Conservation (phyloP, 108 stramenopile species). For the Nitzschia sp. region DNA sequence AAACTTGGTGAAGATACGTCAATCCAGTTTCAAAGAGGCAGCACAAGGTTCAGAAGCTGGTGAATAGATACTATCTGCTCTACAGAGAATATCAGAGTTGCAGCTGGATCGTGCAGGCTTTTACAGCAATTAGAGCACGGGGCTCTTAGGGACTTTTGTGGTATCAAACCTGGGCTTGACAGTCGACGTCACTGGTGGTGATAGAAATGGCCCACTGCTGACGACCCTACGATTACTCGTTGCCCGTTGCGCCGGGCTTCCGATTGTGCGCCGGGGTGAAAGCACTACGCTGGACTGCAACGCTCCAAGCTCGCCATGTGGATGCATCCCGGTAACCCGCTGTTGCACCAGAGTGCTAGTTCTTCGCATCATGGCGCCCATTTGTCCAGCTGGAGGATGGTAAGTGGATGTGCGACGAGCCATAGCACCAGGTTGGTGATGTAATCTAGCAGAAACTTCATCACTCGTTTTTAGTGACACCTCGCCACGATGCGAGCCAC, state of each 20-base stretch:
- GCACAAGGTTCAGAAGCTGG: conserved; percentile 39
- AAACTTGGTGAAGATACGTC: conserved; percentile 76
- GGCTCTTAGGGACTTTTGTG: not conserved
- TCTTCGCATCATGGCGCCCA: conserved; percentile 18
- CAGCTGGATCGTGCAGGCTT: not conserved
- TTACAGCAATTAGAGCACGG: conserved; percentile 11
- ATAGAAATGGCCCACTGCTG: not conserved
- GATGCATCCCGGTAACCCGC: too few relatives aligned
- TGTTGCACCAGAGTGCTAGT: not conserved
- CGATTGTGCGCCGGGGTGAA: too few relatives aligned
- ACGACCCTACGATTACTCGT: too few relatives aligned
- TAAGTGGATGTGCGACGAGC: conserved; percentile 24
- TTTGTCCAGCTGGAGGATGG: not conserved
- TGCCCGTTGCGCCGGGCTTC: too few relatives aligned
- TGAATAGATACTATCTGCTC: too few relatives aligned
- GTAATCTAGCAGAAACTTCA: conserved; percentile 12
- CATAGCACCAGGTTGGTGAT: conserved; percentile 30
- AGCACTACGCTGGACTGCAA: too few relatives aligned
- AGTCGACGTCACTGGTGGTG: not conserved
- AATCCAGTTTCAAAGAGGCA: conserved; percentile 54
- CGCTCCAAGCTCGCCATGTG: too few relatives aligned
- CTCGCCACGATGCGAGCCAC: conserved; percentile 8
- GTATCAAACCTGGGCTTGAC: not conserved
- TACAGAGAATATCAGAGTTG: not conserved
- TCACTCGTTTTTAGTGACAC: not conserved